A percentile compares a stretch with the other conserved stretches of the same genome.
These are phyloP conservation scores for Boletus rubropictus DNA, from an alignment of 768 basidiomycete genomes.

Conservation along the genomic window DNA sequence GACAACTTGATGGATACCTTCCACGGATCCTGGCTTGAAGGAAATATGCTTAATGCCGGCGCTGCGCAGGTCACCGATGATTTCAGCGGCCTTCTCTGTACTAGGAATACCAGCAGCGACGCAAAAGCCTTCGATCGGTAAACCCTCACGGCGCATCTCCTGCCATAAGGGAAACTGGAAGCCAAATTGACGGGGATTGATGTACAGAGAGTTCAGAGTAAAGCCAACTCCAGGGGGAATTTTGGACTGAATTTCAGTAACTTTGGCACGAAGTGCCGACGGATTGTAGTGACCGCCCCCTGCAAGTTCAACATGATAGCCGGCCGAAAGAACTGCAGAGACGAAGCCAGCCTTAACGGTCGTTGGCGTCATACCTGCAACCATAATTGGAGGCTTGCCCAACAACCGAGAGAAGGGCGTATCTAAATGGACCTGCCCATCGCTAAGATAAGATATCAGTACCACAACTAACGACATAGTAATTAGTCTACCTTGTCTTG, in stretches of 20 bases:
- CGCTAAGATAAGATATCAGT: conserved; percentile 39
- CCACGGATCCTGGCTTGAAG: conserved; percentile 98
- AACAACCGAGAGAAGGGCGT: conserved; percentile 94
- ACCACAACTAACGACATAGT: not conserved
- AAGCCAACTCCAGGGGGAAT: conserved; percentile 87
- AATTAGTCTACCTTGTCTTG: conserved; percentile 66
- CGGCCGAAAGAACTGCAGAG: conserved; percentile 85
- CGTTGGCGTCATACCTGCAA: conserved; percentile 98
- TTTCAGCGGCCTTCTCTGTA: conserved; percentile 95
- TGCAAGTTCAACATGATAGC: conserved; percentile 94
- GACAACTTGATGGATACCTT: conserved; percentile 95
- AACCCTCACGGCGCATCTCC: conserved; percentile 91
- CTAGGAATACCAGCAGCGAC: conserved; percentile 96
- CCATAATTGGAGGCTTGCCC: conserved; percentile 98
- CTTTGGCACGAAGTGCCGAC: conserved; percentile 80
- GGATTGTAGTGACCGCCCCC: conserved; percentile 97
- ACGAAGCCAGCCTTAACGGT: conserved; percentile 97
- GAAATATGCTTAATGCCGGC: conserved; percentile 94
- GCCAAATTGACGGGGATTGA: conserved; percentile 94
- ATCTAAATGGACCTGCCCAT: conserved; percentile 89
- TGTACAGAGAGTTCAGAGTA: conserved; percentile 93
- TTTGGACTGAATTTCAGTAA: conserved; percentile 83
- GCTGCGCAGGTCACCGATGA: conserved; percentile 73
- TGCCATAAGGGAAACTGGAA: conserved; percentile 99
- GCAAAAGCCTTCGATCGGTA: conserved; percentile 98